A percentile compares a stretch with the other conserved stretches of the same genome.
phyloP scores from a whole-genome alignment of 2,329 filamentous ascomycete species.

The Aspergillus novofumigatus region DNA sequence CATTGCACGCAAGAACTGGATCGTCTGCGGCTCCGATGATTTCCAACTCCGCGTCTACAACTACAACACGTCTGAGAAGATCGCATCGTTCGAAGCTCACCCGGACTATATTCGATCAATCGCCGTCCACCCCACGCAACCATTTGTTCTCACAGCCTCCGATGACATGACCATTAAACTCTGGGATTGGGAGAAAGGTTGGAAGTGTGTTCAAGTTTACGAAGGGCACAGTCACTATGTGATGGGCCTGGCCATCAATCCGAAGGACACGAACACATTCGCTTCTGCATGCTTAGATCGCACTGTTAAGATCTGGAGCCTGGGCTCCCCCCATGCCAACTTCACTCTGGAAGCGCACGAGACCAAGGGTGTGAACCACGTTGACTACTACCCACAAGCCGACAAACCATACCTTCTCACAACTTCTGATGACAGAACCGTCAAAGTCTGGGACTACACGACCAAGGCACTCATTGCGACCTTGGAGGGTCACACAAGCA shows the following conservation, averaged over 20 bases:
- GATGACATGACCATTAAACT: slow-evolving; percentile 99
- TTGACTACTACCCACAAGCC: slow-evolving; percentile 74
- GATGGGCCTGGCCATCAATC: slow-evolving; percentile 95
- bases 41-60: slow-evolving; percentile 91
- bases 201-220: slow-evolving; percentile 97
- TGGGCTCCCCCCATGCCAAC: slow-evolving; percentile 89
- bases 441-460: slow-evolving; percentile 99
- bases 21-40: slow-evolving; percentile 90
- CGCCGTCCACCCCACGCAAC: slow-evolving; percentile 88
- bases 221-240: slow-evolving; percentile 96
- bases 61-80: slow-evolving; percentile 99
- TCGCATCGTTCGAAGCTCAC: slow-evolving; percentile 93
- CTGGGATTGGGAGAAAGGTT: slow-evolving; percentile 98
- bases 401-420: slow-evolving; percentile 85
- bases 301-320: slow-evolving; percentile 96
- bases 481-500: slow-evolving; percentile 93
- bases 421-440: slow-evolving; percentile 91
- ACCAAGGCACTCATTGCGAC: slow-evolving; percentile 97
- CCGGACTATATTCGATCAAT: slow-evolving; percentile 98
- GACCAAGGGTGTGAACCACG: slow-evolving; percentile 95
- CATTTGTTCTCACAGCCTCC: slow-evolving; percentile 90
- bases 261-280: slow-evolving; percentile 91
- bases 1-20: slow-evolving; percentile 98
- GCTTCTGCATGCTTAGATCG: slow-evolving; percentile 92
- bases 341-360: slow-evolving; percentile 97